Base-by-base conservation (phyloP, 1,284 basidiomycete species). In the Apiotrichum montevideense region DNA sequence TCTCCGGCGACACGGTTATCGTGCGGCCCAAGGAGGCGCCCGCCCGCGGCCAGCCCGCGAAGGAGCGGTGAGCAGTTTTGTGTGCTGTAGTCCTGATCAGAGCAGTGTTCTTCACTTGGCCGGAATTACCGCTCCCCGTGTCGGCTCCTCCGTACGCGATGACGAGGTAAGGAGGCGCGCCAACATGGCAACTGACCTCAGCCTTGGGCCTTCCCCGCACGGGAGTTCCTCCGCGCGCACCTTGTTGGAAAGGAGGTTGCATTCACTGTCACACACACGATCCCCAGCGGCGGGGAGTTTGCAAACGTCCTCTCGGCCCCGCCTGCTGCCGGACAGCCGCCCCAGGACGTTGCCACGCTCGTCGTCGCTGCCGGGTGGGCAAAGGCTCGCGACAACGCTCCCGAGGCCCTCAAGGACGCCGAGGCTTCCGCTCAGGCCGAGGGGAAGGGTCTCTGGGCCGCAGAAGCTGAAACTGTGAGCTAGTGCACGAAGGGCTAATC, bases 201-300 rank as follows among this genome's bases (percentile, higher is more conserved):
- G 88, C 85, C 87, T 7, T 92, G 87, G 83, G 90, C 93, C 4
- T 97, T 88, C 71, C 88, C 94, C 70, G 86, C 92, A 44, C 87
- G 95, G 68, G 95, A 98, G 78, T 96, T 87, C 76, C 81, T 98
- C 41, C 87, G 94, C 50, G 79, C 84, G 41, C 78, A 92, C 52
- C 81, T 86, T 15, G 90, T 98, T 52, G 94, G 93, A 63, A 94
- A 95, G 71, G 86, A 94, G 76, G 83, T 77, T 33, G 72, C 72
- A 21, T 73, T 75, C 58, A 70, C 55, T 50, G 69, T 78, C 55
- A 71, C 71, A 2, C 75, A 76, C 61, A 70, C 70, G 35, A 58
- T 75, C 32, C 57, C 60, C 34, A 50, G 41, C 21, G 71, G 70
- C 21, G 65, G 75, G 11, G 77, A 78, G 62, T 78, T 77, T 52